Evolutionary conservation across 129 eudicot genomes (phyloP).

Genomic region (Heracleum sosnowskyi): DNA sequence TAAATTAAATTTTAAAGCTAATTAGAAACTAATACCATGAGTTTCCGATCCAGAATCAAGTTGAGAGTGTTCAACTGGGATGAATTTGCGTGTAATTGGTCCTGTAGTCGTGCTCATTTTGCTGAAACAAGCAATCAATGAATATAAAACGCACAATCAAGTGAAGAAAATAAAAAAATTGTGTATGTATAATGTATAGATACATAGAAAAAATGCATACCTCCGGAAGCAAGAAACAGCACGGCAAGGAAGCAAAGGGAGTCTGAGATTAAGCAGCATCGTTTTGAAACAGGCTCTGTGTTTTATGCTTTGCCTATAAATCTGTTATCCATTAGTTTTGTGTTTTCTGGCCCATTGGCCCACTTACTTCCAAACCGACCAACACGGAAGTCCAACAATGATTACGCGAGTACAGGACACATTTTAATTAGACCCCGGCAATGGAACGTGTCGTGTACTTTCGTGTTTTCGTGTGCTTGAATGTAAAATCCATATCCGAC

Average conservation of each 20-base stretch:
- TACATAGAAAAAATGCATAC: background rate
- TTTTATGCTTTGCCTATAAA: background rate
- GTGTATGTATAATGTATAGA: background rate
- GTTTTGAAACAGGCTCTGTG: background rate
- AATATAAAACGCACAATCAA: background rate
- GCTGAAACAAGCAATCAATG: slow-evolving; percentile 14
- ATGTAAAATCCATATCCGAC: too few relatives aligned
- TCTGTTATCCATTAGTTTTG: background rate
- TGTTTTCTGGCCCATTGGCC: background rate
- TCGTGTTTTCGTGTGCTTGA: too few relatives aligned
- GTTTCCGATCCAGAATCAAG: slow-evolving; percentile 44
- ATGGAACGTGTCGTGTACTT: too few relatives aligned
- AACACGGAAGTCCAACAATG: too few relatives aligned
- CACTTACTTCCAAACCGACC: background rate
- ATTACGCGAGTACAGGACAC: too few relatives aligned
- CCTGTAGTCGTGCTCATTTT: slow-evolving; percentile 50
- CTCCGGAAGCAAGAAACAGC: background rate
- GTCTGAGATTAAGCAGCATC: background rate
- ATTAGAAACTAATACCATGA: slow-evolving; percentile 36
- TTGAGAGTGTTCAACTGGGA: slow-evolving; percentile 58
- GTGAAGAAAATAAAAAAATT: background rate
- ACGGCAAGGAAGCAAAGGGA: background rate
- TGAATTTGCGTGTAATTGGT: slow-evolving; percentile 54
- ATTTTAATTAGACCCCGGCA: too few relatives aligned
- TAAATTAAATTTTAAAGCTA: background rate